phyloP scores from a whole-genome alignment of 2,329 filamentous ascomycete genomes.

The Monosporascus ibericus region DNA sequence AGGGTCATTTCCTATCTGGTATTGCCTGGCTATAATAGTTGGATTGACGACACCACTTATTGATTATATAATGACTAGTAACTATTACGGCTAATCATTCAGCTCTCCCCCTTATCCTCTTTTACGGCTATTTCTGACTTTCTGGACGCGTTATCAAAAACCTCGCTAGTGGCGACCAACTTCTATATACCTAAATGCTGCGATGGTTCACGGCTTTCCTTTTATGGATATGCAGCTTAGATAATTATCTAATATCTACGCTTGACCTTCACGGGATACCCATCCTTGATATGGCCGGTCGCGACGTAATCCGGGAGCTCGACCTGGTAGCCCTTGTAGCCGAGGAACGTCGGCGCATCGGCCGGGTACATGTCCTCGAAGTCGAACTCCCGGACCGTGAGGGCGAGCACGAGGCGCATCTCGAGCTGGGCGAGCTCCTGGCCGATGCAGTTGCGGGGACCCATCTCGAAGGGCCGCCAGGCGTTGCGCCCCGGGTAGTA shows the following conservation, averaged over 20 bases:
- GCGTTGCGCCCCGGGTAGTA: constrained; percentile 35
- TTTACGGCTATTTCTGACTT: too few relatives aligned
- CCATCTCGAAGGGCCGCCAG: constrained; percentile 48
- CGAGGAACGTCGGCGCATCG: constrained; percentile 26
- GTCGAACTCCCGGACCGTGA: constrained; percentile 44
- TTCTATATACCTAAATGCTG: too few relatives aligned
- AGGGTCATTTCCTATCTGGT: too few relatives aligned
- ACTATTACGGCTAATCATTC: too few relatives aligned
- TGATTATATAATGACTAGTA: too few relatives aligned
- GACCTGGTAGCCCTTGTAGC: constrained; percentile 24
- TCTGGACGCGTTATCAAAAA: too few relatives aligned
- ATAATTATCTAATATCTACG: neutral
- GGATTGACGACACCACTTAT: too few relatives aligned
- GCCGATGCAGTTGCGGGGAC: constrained; percentile 48
- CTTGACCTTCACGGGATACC: constrained; percentile 15
- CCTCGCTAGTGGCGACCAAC: too few relatives aligned
- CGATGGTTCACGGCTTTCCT: too few relatives aligned
- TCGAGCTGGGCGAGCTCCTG: constrained; percentile 50
- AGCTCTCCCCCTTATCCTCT: too few relatives aligned
- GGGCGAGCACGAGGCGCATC: constrained; percentile 41
- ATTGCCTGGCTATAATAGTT: too few relatives aligned
- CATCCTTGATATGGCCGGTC: constrained; percentile 20
- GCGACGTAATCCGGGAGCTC: constrained; percentile 3
- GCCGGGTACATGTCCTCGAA: constrained; percentile 35
- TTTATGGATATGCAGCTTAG: too few relatives aligned